Evolutionary conservation across 2,329 filamentous ascomycete genomes (phyloP), one percentile per base, ranked within the genome.

Genomic region (Pseudocercospora ulei): DNA sequence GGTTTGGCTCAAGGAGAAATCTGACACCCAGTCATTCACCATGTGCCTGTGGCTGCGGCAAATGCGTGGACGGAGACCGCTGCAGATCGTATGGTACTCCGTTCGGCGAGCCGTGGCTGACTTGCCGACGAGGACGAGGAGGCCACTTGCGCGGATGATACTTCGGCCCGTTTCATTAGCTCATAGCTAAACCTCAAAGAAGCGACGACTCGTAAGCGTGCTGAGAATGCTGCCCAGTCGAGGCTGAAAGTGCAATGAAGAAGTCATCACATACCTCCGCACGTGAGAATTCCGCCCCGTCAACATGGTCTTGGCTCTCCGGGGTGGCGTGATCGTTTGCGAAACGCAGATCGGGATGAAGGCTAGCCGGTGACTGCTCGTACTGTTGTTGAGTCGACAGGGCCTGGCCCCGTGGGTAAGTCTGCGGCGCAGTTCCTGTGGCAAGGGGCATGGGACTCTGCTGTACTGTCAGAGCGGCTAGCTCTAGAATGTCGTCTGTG

Each of bases 11-110:
- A 1, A 88, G 68, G 1, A 90, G 66, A 50, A 86, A 87, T 41
- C 78, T 79, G 19, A 90, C 72, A 4, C 77, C 79, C 5, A 87
- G 67, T 30, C 77, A 72, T 55, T 87, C 82, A 16, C 66, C 66
- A 18, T 46, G 47, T 13, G 56, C 25, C 4, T 35, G 37, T n/a
- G 28, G 34, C 17, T 33, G 24, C 17, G 34, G 39, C 8, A 22
- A 5, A 24, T 38, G 35, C 17, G 17, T 16, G 24, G 31, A 17
- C 8, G 31, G 35, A 12, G 34, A 19, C 7, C 35, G 38, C 26
- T 44, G 38, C 18, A 13, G 30, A 26, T 43, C 14, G 9, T 37
- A 27, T 17, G 28, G 34, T 11, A 19, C 30, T 4, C 31, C 16
- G 12, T 39, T 33, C 8, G 39, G 12, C 8, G 22, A 24, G 7